phyloP scores from a whole-genome alignment of 2,329 filamentous ascomycete genomes.

The Bimuria novae-zelandiae region DNA sequence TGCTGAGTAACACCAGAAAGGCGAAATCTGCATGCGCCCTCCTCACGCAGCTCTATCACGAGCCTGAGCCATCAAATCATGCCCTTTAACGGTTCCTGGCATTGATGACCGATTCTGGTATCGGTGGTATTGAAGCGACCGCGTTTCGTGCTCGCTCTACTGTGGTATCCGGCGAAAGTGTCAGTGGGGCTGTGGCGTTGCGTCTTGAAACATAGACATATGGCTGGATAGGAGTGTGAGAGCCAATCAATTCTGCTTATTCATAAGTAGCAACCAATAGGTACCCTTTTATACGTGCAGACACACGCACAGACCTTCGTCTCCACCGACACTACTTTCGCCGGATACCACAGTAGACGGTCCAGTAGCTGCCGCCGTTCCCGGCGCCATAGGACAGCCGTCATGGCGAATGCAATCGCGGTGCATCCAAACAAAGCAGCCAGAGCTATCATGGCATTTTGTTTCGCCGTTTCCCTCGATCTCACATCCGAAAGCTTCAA shows the following conservation, averaged over 20 bases:
- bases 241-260: too few relatives aligned
- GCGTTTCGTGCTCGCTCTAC: not conserved
- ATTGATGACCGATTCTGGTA: too few relatives aligned
- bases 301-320: too few relatives aligned
- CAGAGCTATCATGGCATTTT: not conserved
- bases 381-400: not conserved
- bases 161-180: too few relatives aligned
- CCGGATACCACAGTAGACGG: not conserved
- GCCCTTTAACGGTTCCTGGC: too few relatives aligned
- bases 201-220: too few relatives aligned
- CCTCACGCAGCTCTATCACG: not conserved
- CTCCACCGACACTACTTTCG: too few relatives aligned
- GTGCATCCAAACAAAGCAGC: not conserved
- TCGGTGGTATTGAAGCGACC: not conserved
- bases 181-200: too few relatives aligned
- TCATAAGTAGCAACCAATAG: too few relatives aligned
- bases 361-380: not conserved
- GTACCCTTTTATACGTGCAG: too few relatives aligned
- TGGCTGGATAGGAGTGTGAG: too few relatives aligned
- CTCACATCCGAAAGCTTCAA: not conserved
- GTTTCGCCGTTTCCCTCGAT: not conserved
- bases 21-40: too few relatives aligned
- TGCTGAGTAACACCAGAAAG: not conserved
- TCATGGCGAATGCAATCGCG: not conserved
- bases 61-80: not conserved